Evolutionary conservation across 1,139 yeast genomes (phyloP), one percentile per base, ranked within the genome.

Genomic region (Blastobotrys petasosporus): DNA sequence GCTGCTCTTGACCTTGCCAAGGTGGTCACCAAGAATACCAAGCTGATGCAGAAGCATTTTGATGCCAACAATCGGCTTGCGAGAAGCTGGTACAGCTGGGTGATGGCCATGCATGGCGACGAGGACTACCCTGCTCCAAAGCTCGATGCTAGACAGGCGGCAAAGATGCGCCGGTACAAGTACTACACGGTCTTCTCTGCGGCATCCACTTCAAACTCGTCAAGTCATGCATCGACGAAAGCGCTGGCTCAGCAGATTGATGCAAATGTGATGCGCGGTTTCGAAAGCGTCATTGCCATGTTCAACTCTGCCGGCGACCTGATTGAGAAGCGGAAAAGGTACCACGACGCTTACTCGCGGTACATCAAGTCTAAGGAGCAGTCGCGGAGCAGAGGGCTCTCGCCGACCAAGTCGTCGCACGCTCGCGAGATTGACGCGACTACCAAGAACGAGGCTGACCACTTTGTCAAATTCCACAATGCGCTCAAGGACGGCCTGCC

Each of bases 401-500:
- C 25, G 25, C 25, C 25, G 25, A 20, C 25, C 25, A 20, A 20
- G 7, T 20, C 25, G 25, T 20, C 25, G 25, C 25, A 20, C 25
- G 25, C 25, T 20, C 25, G 25, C 25, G 25, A 7, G 12, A 16
- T 42, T 29, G 48, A 45, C 30, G 6, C 33, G 10, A 32, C 35
- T 8, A 36, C 44, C 35, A 32, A 39, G 28, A 42, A 42, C 12
- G 39, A 43, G 16, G 62, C 64, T 1, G 59, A 58, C 42, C 44
- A 49, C 13, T 56, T 59, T 45, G 51, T 59, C 36, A 51, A 52
- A 42, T 49, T 52, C 34, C 64, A 61, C 49, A 50, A 54, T 32
- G 46, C 53, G 38, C 44, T 62, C 32, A 61, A 61, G 36, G 53
- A 49, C 33, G 66, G 61, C 39, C 47, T 63, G 28, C 63, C 65